Base-by-base conservation (phyloP, 352 stramenopile species). In the Pythium periplocum region DNA sequence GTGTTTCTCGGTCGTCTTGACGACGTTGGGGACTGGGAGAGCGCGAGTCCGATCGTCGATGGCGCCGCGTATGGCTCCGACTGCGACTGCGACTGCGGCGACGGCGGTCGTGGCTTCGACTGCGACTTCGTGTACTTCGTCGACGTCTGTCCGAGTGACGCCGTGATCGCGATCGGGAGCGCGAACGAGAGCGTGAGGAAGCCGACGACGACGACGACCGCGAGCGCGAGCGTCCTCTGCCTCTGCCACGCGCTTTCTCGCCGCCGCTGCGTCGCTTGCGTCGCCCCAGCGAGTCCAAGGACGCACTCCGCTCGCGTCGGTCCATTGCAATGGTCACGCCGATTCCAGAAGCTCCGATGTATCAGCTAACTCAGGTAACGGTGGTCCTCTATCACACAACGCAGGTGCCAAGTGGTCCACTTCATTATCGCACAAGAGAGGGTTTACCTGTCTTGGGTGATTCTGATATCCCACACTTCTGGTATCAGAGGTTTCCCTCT, bases 241-340 rank as follows among this genome's bases (percentile, higher is more conserved):
- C 11, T 34, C 52, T 17, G 8, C 44, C 50, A 38, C 62, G 63
- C 17, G 46, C 62, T 31, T 54, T 49, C 12, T 51, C 48, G 30
- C 57, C 51, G 33, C 55, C 48, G 35, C 46, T 49, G 44, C 59
- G 61, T 37, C 58, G 66, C 45, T 53, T 50, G 31, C 58, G 54
- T 12, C 76, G 76, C 10, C 81, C 81, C 47, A 87, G 66, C 53
- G 73, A 87, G 66, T 91, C 81, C 32, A 87, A 49, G 26, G 81
- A 91, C 26, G 52, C 56, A 53, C 80, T 89, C 35, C 78, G 71
- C 45, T 73, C 81, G 9, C 76, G 76, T 26, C 38, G 10, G 11
- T 26, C 17, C 17, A 26, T 26, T 26, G 0, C 17, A 26, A 26
- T 26, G 17, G 17, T 26, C 17, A 26, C 17, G 17, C 17, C 17